Percentiles rank a stretch among this genome's conserved stretches.
phyloP scores from a whole-genome alignment of 1,284 basidiomycete species.

The Takashimella tepidaria region DNA sequence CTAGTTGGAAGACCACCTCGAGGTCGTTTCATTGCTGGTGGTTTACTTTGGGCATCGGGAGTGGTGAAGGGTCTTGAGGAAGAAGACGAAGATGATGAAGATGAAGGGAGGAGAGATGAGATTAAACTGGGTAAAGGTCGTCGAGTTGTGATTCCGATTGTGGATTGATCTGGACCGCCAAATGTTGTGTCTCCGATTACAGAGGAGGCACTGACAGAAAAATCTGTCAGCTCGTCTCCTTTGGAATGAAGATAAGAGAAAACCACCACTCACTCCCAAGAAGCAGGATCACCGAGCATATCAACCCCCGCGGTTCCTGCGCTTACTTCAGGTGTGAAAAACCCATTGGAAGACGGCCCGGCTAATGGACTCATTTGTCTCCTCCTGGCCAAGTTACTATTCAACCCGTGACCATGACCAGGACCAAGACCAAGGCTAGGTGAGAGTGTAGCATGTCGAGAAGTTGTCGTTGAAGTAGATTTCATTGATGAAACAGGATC shows the following conservation, averaged over 20 bases:
- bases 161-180: conserved; percentile 8
- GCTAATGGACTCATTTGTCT: conserved; percentile 44
- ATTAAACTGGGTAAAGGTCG: conserved; percentile 36
- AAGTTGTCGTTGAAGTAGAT: conserved; percentile 26
- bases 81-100: conserved; percentile 14
- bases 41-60: conserved; percentile 20
- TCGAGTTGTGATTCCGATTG: conserved; percentile 14
- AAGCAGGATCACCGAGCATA: conserved; percentile 29
- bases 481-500: conserved; percentile 24
- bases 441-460: conserved; percentile 54
- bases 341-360: conserved; percentile 56
- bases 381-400: conserved; percentile 53
- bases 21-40: conserved; percentile 44
- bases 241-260: conserved; percentile 1
- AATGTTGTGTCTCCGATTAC: conserved; percentile 37
- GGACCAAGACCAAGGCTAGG: conserved; percentile 45
- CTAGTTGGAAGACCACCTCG: conserved; percentile 17
- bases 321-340: conserved; percentile 64
- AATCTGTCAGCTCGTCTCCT: no score
- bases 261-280: conserved; percentile 34
- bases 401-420: conserved; percentile 33
- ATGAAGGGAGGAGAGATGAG: conserved; percentile 21
- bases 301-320: conserved; percentile 18
- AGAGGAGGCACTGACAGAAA: conserved; percentile 28
- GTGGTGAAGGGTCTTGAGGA: conserved; percentile 22